Percentiles rank a stretch among this genome's conserved stretches.
phyloP scores from a whole-genome alignment of 2,329 filamentous ascomycete genomes.

The Chrysoporthe deuterocubensis region DNA sequence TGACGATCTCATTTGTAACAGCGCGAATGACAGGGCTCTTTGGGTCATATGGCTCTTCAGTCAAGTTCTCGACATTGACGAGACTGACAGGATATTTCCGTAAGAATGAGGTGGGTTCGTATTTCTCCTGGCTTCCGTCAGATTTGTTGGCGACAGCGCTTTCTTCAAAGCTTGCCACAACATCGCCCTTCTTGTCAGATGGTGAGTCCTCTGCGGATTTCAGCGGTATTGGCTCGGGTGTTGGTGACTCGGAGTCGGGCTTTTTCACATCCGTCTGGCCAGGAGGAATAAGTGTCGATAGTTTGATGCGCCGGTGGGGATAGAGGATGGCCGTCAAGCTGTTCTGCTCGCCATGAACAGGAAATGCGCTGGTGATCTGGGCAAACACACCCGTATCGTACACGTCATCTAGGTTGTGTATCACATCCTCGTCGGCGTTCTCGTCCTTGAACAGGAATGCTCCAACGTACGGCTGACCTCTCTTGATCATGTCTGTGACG shows the following conservation, averaged over 20 bases:
- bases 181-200: constrained; percentile 82
- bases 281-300: constrained; percentile 81
- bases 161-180: constrained; percentile 97
- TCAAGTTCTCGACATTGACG: constrained; percentile 92
- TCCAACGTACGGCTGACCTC: constrained; percentile 95
- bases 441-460: constrained; percentile 98
- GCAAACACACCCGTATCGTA: constrained; percentile 97
- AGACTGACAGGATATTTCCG: constrained; percentile 91
- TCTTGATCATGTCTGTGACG: constrained; percentile 95
- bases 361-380: constrained; percentile 95
- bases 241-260: constrained; percentile 50
- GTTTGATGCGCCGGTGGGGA: constrained; percentile 90
- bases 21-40: constrained; percentile 89
- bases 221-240: constrained; percentile 62
- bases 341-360: constrained; percentile 82
- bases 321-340: constrained; percentile 93
- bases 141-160: constrained; percentile 64
- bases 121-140: constrained; percentile 58
- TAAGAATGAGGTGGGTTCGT: constrained; percentile 89
- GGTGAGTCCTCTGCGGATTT: constrained; percentile 55
- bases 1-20: constrained; percentile 96
- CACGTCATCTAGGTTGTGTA: constrained; percentile 87
- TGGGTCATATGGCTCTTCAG: constrained; percentile 86
- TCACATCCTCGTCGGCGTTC: constrained; percentile 89
- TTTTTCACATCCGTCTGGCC: constrained; percentile 56